Evolutionary conservation across 345 rosid species (phyloP), one percentile per base, ranked within the genome.

Genomic region (Citrus maxima): DNA sequence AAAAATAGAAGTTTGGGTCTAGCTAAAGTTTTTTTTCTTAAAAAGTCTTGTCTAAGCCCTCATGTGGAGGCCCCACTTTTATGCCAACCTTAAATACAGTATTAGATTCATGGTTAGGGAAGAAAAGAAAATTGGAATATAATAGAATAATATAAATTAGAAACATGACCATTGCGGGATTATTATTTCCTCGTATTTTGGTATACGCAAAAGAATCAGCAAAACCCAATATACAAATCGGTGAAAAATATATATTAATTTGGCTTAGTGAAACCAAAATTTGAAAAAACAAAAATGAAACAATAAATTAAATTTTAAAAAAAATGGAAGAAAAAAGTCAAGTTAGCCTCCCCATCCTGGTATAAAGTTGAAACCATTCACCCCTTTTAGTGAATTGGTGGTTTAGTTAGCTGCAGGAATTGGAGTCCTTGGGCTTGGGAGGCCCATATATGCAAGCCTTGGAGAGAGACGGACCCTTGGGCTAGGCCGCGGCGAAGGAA

Each of bases 401-500:
- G 34, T 25, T 72, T 72, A 79, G 72, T 37, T 25, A 12, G 83
- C 72, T 3, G 73, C 82, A 34, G 84, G 3, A 51, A 84, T 77
- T 35, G 86, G 72, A 35, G 85, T 81, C 73, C 88, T 88, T 2
- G 98, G 97, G 70, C 93, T 94, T 27, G 95, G 97, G 6, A 87
- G 85, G 73, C 99, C 95, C 95, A 95, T 91, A 63, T 86, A 88
- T 4, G 93, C 87, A 28, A 95, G 87, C 67, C 94, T 80, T 2
- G 98, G 99, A 0, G 99, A 95, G 71, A 95, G 79, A 81, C 85
- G 89, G 58, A 92, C 78, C 73, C 84, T 86, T 68, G 96, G 92
- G 73, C 95, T 92, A 7, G 99, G 99, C 64, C 99, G 34, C 7
- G 97, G 98, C 10, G 98, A 95, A 5, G 99, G 99, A 51, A 95